Percentiles rank a stretch among this genome's conserved stretches.
Evolutionary conservation across 2,329 filamentous ascomycete species (phyloP).

Genomic region (Mycosphaerella arachidis): DNA sequence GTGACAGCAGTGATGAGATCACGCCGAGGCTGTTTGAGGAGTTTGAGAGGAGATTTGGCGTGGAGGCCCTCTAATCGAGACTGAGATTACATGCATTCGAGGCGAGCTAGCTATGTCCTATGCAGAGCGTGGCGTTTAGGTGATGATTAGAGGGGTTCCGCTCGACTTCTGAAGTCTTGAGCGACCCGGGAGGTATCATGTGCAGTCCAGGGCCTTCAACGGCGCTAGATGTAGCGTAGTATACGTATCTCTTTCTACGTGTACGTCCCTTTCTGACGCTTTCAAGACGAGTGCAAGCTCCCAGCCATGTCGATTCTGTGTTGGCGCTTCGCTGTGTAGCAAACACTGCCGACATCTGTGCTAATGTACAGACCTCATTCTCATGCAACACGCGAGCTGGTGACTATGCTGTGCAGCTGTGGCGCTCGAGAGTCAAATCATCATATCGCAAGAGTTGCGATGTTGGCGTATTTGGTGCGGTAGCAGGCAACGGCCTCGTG

Average conservation of each 20-base stretch:
- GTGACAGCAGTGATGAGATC: slow-evolving; percentile 91
- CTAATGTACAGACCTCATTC: no score
- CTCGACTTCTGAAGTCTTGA: slow-evolving; percentile 11
- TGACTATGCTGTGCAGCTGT: no score
- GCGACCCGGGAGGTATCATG: neutral
- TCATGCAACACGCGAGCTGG: no score
- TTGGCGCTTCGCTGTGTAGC: no score
- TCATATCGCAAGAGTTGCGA: neutral
- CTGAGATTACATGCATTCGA: neutral
- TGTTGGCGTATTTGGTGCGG: neutral
- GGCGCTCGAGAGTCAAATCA: no score
- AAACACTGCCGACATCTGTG: no score
- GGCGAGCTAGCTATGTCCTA: no score
- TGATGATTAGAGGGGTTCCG: slow-evolving; percentile 4
- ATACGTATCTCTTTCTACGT: neutral
- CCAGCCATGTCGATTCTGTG: no score
- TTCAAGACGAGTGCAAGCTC: no score
- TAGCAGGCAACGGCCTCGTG: neutral
- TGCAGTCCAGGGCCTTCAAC: neutral
- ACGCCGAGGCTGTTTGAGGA: slow-evolving; percentile 81
- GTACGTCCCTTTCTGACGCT: neutral
- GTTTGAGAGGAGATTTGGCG: slow-evolving; percentile 69
- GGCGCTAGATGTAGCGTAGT: neutral
- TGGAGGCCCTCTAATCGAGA: slow-evolving; percentile 2
- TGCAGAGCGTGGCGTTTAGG: no score